These are phyloP conservation scores for Mycena sp. DNA, from an alignment of 1,284 basidiomycete genomes.

Conservation along the genomic window DNA sequence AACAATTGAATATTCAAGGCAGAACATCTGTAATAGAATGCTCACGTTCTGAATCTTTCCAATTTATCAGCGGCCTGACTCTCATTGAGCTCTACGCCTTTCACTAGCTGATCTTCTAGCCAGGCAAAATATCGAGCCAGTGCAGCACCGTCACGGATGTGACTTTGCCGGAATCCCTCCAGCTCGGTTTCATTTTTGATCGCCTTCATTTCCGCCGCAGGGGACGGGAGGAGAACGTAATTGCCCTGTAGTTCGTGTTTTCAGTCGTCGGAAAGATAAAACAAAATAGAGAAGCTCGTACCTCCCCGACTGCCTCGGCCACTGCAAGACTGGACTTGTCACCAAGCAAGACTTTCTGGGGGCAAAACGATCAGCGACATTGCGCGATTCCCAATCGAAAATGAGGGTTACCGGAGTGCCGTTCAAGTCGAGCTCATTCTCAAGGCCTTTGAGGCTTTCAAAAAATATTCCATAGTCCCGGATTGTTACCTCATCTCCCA, in stretches of 20 bases:
- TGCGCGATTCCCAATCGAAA: no score
- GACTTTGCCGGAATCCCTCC: constrained; percentile 89
- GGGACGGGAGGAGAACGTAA: constrained; percentile 72
- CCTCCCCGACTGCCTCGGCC: constrained; percentile 78
- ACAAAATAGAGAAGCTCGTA: constrained; percentile 38
- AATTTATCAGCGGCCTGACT: constrained; percentile 84
- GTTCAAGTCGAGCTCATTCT: constrained; percentile 26
- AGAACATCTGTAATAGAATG: constrained; percentile 27
- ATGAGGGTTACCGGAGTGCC: constrained; percentile 52
- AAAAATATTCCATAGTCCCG: constrained; percentile 80
- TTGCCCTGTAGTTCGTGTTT: constrained; percentile 53
- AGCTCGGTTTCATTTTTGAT: constrained; percentile 92
- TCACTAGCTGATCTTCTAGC: constrained; percentile 86
- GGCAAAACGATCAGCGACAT: no score
- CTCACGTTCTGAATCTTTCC: constrained; percentile 83
- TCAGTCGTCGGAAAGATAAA: background rate
- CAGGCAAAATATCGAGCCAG: constrained; percentile 92
- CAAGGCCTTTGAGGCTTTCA: constrained; percentile 62
- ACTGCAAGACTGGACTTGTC: constrained; percentile 84
- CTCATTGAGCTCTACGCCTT: constrained; percentile 79
- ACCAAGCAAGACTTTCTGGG: constrained; percentile 74
- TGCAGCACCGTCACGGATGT: constrained; percentile 92
- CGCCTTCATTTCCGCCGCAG: constrained; percentile 86
- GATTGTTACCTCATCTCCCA: constrained; percentile 73
- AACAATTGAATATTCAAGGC: background rate